A percentile compares a stretch with the other conserved stretches of the same genome.
These are phyloP conservation scores for Acanthamoeba lenticulata DNA, from an alignment of 208 protist genomes.

Conservation along the genomic window DNA sequence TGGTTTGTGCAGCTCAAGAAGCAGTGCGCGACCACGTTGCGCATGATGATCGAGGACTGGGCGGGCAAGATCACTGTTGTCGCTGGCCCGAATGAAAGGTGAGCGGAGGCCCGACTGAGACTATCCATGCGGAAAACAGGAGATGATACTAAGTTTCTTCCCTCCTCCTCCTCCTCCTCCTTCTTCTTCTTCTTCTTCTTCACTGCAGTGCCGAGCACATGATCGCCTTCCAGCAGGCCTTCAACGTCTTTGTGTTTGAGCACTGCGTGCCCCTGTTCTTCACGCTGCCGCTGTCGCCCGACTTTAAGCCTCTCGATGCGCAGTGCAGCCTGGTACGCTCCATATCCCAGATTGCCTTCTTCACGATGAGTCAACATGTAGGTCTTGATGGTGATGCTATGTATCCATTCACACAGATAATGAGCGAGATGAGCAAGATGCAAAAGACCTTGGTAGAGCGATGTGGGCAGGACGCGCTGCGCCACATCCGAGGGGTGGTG, in stretches of 20 bases:
- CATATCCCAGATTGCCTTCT: background rate
- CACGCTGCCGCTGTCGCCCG: background rate
- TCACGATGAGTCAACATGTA: background rate
- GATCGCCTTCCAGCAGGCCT: constrained; percentile 30
- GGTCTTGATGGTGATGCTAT: too few species aligned
- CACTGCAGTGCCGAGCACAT: background rate
- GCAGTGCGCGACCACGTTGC: background rate
- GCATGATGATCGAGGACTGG: constrained; percentile 17
- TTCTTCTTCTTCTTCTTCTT: background rate
- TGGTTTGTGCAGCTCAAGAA: constrained; percentile 28
- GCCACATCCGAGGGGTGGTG: background rate
- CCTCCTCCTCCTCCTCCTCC: background rate
- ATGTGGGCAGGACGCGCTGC: constrained; percentile 21
- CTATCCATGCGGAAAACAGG: too few species aligned
- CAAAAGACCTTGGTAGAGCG: constrained; percentile 24
- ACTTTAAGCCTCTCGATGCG: background rate
- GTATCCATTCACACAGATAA: background rate
- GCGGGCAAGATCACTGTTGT: constrained; percentile 26
- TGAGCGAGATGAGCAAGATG: constrained; percentile 28
- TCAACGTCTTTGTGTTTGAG: constrained; percentile 49
- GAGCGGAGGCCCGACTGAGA: too few species aligned
- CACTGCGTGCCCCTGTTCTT: constrained; percentile 25
- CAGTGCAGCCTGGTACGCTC: constrained; percentile 14
- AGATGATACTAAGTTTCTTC: background rate
- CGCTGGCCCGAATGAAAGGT: background rate